Evolutionary conservation across 768 basidiomycete species (phyloP), one percentile per base, ranked within the genome.

Genomic region (Mycena floridula): DNA sequence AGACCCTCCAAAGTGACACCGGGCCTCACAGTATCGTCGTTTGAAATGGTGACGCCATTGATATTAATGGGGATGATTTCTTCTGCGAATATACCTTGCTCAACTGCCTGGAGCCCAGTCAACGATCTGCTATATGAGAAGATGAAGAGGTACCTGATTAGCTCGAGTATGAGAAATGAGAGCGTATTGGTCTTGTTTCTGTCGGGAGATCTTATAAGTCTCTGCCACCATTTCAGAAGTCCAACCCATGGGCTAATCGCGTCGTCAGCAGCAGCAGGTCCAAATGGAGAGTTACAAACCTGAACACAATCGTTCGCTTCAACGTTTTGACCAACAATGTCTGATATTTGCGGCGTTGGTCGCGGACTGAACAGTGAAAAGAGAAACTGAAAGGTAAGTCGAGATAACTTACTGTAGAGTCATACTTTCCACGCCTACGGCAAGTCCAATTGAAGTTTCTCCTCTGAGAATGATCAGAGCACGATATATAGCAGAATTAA

Each of bases 211-310:
- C n/a, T 80, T 73, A 66, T 81, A 93, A 7, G 76, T 68, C 54
- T 82, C 62, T n/a, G 90, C 88, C 18, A 92, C 88, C 81, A 88
- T 82, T 62, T 93, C 90, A 4, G 88, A 88, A 1, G 90, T 93
- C 90, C 90, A 99, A 40, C 92, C 92, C 92, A 93, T 93, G 9
- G 89, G 85, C 85, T 90, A 49, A 16, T n/a, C n/a, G n/a, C n/a
- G n/a, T n/a, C n/a, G n/a, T n/a, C n/a, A n/a, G n/a, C n/a, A n/a
- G n/a, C n/a, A n/a, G n/a, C n/a, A n/a, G n/a, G n/a, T n/a, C n/a
- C n/a, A n/a, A n/a, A n/a, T n/a, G n/a, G n/a, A n/a, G n/a, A n/a
- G n/a, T 39, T 13, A 50, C 64, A 37, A 37, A 81, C 85, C 70
- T 87, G 82, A 32, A 85, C 77, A 55, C 83, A 85, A 56, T 92